Evolutionary conservation across 192 early-diverging fungal genomes (phyloP), one percentile per base, ranked within the genome.

Genomic region (Dissophora ornata): DNA sequence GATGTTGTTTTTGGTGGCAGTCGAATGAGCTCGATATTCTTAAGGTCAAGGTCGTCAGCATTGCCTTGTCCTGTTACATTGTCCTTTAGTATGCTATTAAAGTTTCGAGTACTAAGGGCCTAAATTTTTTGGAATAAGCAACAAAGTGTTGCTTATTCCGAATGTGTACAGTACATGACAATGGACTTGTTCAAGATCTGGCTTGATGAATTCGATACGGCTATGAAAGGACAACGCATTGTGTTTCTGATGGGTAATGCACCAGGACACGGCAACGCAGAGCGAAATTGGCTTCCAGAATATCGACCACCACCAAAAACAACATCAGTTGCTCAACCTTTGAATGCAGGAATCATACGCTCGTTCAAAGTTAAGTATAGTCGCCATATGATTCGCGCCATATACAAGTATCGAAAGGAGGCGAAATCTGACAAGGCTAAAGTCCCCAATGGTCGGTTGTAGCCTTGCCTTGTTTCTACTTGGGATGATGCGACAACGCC

Each of bases 1-100:
- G 49, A 51, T 28, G 49, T 50, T 28, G 48, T 51, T 45, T n/a
- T 45, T 4, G 44, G 44, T 29, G 49, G 49, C 9, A 51, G 26
- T 15, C 49, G 22, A 18, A 51, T 28, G 26, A 51, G 22, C 10
- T 25, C 26, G n/a, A 51, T 28, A 18, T 51, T 51, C 2, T 18
- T 45, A 4, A 45, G 44, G 6, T n/a, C 18, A 45, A n/a, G n/a
- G 4, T 45, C 44, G 44, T 45, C 44, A 16, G 44, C 18, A 16
- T 45, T 45, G 44, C 44, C 44, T 0, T 51, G 49, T 6, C 49
- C 49, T 29, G 26, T 13, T 9, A 25, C 49, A 28, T 28, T 51
- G 49, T 51, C 28, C 49, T 26, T 51, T 25, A 51, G 4, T 4
- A 51, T 10, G 12, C 24, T 25, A 29, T 26, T 51, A 18, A 8